Base-by-base conservation (phyloP, 441 rosid genomes). In the Populus hybrid region DNA sequence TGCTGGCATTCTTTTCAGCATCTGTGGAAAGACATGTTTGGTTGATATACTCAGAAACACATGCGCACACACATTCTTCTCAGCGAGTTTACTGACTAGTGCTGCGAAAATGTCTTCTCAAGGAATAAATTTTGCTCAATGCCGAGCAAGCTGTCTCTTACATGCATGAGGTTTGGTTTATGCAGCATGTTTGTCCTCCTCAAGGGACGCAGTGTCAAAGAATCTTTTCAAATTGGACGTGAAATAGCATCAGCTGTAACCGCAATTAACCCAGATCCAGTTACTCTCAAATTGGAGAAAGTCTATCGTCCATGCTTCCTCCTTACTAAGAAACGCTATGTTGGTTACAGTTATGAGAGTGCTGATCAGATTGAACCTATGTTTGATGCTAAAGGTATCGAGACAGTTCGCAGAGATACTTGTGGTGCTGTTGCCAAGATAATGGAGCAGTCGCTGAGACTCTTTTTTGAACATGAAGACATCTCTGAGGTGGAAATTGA, bases 381-480 rank as follows among this genome's bases (percentile, higher is more conserved):
- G 21, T 94, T 92, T 87, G 99, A 96, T 86, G 99, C 99, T 77
- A 96, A 94, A 85, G 99, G 99, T 69, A 94, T 94, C 40, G 99
- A 96, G 87, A 93, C 99, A 78, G 98, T 96, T 80, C 93, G 99
- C 32, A 87, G 99, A 84, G 98, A 96, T 86, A 90, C 97, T 26
- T 96, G 99, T 78, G 85, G 73, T 68, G 99, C 93, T 72, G 99
- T 96, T 67, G 79, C 98, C 76, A 96, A 94, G 85, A 87, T 90
- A 71, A 84, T 96, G 99, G 98, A 94, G 86, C 92, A 89, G 84
- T 93, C 98, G 28, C 78, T 94, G 82, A 91, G 93, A 87, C 85
- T 87, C 82, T 94, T 87, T 80, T 96, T 96, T 73, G 93, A 96
- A 75, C 86, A 75, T 74, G 94, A 90, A 76, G 87, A 90, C 72